phyloP scores from a whole-genome alignment of 2,329 filamentous ascomycete species.

The Plectosphaerella cucumerina region DNA sequence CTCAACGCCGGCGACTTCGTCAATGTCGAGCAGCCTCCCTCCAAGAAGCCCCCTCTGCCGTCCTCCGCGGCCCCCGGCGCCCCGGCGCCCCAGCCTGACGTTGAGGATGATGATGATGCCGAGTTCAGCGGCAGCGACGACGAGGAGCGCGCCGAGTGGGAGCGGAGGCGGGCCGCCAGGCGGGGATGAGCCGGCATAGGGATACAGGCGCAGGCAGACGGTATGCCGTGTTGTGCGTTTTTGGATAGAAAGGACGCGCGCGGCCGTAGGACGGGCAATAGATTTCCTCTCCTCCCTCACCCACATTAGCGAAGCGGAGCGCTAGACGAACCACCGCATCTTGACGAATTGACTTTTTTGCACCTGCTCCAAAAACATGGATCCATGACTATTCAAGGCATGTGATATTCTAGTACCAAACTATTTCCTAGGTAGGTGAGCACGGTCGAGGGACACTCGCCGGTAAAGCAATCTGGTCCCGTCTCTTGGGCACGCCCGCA shows the following conservation, averaged over 20 bases:
- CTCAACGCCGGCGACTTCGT: constrained; percentile 58
- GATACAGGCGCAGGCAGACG: no score
- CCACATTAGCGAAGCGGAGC: not conserved
- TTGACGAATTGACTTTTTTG: not conserved
- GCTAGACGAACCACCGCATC: not conserved
- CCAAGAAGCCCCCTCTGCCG: constrained; percentile 12
- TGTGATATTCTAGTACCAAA: not conserved
- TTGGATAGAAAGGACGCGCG: not conserved
- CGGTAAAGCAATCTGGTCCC: not conserved
- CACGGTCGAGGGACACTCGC: not conserved
- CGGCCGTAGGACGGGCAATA: not conserved
- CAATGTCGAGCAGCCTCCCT: constrained; percentile 21
- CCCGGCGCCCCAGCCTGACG: constrained; percentile 19
- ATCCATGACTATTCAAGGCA: no score
- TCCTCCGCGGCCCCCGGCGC: constrained; percentile 15
- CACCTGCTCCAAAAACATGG: not conserved
- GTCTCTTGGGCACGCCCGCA: not conserved
- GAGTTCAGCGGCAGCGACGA: constrained; percentile 63
- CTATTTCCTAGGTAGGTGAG: not conserved
- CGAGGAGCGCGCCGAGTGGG: constrained; percentile 59
- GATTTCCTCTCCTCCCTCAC: not conserved
- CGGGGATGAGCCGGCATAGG: constrained; percentile 16
- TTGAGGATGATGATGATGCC: constrained; percentile 47
- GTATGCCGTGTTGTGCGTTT: no score
- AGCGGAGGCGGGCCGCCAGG: constrained; percentile 44